These are phyloP conservation scores for Hygrocybe coccinea DNA, from an alignment of 768 basidiomycete genomes.

Conservation along the genomic window DNA sequence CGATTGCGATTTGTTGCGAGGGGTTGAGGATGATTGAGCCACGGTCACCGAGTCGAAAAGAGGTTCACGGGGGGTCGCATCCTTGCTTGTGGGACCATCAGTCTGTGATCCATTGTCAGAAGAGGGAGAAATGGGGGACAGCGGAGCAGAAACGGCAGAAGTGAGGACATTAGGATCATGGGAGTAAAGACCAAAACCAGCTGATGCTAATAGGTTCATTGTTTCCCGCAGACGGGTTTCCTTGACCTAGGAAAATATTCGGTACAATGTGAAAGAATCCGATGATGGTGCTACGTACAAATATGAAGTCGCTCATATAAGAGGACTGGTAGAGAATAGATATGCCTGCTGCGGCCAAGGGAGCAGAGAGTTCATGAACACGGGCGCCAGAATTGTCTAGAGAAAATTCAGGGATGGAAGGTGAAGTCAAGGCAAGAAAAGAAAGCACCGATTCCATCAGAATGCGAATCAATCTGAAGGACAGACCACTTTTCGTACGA, in stretches of 20 bases:
- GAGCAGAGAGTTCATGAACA: constrained; percentile 71
- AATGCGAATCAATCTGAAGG: constrained; percentile 77
- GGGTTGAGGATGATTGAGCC: background rate
- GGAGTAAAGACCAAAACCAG: constrained; percentile 64
- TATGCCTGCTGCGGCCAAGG: constrained; percentile 70
- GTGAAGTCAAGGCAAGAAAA: constrained; percentile 1
- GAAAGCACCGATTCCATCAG: constrained; percentile 56
- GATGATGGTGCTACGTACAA: constrained; percentile 44
- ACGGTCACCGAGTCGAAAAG: background rate
- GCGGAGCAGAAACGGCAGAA: constrained; percentile 17
- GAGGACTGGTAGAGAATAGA: constrained; percentile 81
- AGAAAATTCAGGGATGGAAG: constrained; percentile 6
- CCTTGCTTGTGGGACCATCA: constrained; percentile 23
- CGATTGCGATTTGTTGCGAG: constrained; percentile 44
- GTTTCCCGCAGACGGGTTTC: constrained; percentile 59
- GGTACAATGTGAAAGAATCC: background rate
- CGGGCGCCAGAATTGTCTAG: constrained; percentile 67
- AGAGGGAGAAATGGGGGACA: constrained; percentile 23
- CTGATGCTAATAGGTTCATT: constrained; percentile 51
- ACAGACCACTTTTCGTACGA: constrained; percentile 75
- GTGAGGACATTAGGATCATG: constrained; percentile 39
- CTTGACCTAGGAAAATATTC: constrained; percentile 49
- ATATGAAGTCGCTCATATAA: constrained; percentile 78
- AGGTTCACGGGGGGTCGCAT: background rate
- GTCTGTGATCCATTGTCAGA: background rate